These are phyloP conservation scores for Biscutella laevigata DNA, from an alignment of 441 rosid genomes.

Conservation along the genomic window DNA sequence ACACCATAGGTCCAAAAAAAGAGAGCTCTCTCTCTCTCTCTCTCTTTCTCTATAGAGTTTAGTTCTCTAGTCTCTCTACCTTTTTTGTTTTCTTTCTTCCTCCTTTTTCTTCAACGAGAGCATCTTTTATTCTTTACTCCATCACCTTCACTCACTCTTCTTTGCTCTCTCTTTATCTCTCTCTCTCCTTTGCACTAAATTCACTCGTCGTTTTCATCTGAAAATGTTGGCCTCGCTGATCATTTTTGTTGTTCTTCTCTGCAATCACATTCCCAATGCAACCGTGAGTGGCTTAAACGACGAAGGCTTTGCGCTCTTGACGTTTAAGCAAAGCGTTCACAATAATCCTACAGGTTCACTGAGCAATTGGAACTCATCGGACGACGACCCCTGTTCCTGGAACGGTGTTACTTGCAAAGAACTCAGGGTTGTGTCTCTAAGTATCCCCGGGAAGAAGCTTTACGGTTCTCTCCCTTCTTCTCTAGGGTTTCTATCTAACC, in stretches of 20 bases:
- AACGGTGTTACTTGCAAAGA: constrained; percentile 89
- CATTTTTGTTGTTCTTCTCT: constrained; percentile 35
- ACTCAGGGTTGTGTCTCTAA: constrained; percentile 60
- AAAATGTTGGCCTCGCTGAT: constrained; percentile 36
- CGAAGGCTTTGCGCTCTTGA: constrained; percentile 68
- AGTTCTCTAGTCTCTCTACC: no score
- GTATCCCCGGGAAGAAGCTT: constrained; percentile 80
- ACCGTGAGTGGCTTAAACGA: constrained; percentile 34
- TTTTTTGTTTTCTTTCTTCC: constrained; percentile 26
- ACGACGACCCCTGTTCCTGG: constrained; percentile 75
- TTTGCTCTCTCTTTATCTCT: constrained; percentile 18
- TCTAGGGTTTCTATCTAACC: constrained; percentile 66
- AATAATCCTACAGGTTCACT: constrained; percentile 75
- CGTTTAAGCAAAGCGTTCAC: constrained; percentile 53
- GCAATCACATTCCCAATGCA: constrained; percentile 22
- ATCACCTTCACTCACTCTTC: constrained; percentile 24
- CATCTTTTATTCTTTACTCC: constrained; percentile 23
- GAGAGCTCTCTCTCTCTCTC: constrained; percentile 16
- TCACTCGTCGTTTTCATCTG: constrained; percentile 23
- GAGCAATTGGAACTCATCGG: constrained; percentile 78
- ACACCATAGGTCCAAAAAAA: no score
- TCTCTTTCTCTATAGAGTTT: no score
- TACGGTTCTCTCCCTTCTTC: constrained; percentile 66
- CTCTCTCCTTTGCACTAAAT: no score
- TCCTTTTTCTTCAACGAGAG: constrained; percentile 19